Percentiles rank a stretch among this genome's conserved stretches.
Conservation (phyloP, 768 basidiomycete species). For the Mycena sanguinolenta region DNA sequence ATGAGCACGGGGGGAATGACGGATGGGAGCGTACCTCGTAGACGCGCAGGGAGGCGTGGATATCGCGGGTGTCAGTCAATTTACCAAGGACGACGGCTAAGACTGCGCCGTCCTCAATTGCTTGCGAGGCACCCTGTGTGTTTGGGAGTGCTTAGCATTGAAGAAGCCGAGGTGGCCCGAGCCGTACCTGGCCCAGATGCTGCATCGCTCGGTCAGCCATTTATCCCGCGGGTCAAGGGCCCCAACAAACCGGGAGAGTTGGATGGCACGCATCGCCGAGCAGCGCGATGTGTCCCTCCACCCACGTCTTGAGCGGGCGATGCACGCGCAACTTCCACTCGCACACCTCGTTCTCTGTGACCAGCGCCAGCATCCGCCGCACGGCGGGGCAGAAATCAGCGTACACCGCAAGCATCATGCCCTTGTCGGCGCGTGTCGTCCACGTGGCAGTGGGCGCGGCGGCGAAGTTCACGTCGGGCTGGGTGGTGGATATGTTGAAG, state of each 20-base stretch:
- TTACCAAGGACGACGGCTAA: constrained; percentile 47
- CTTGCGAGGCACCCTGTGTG: constrained; percentile 54
- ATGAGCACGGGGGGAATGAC: too few relatives aligned
- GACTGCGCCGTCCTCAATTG: constrained; percentile 55
- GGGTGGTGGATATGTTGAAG: constrained; percentile 54
- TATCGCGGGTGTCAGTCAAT: constrained; percentile 9
- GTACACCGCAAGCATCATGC: constrained; percentile 49
- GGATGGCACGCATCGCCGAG: constrained; percentile 55
- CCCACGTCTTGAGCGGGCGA: constrained; percentile 52
- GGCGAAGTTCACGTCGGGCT: constrained; percentile 53
- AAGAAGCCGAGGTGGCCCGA: background rate
- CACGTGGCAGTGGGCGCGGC: constrained; percentile 47
- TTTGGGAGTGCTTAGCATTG: background rate
- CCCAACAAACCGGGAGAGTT: constrained; percentile 34
- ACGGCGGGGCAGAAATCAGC: constrained; percentile 52
- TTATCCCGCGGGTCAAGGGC: background rate
- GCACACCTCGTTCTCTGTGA: constrained; percentile 49
- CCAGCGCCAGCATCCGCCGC: constrained; percentile 50
- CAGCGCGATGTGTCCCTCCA: constrained; percentile 48
- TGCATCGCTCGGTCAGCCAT: background rate
- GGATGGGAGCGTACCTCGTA: constrained; percentile 34
- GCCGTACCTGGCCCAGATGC: constrained; percentile 27
- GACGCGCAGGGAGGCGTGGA: constrained; percentile 34
- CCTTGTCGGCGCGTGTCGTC: constrained; percentile 50
- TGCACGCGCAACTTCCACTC: constrained; percentile 58